Evolutionary conservation across 805 yeast genomes (phyloP).

Genomic region (Sugiyamaella lignohabitans): DNA sequence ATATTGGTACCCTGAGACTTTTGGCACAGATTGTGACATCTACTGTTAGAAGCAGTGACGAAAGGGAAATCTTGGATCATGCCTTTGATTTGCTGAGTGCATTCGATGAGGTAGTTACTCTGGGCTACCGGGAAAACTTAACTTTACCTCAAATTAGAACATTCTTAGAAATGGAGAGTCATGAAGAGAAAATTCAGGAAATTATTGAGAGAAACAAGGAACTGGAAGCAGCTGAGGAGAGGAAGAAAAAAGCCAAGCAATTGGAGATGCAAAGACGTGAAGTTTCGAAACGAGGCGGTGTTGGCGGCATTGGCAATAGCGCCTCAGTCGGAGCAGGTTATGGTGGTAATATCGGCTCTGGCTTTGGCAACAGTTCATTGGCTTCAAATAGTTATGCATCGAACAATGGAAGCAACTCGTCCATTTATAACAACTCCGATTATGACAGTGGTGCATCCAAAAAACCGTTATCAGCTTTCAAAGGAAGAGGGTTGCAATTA

Average conservation of each 20-base stretch:
- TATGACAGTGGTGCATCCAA: slow-evolving; percentile 13
- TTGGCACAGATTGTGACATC: slow-evolving; percentile 78
- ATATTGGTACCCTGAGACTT: slow-evolving; percentile 82
- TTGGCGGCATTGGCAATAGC: slow-evolving; percentile 25
- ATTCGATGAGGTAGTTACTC: slow-evolving; percentile 84
- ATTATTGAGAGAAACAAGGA: slow-evolving; percentile 96
- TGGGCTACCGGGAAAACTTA: slow-evolving; percentile 87
- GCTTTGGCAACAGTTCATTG: slow-evolving; percentile 12
- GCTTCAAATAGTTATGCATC: slow-evolving; percentile 1
- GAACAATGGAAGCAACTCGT: not conserved
- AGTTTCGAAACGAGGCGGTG: slow-evolving; percentile 30
- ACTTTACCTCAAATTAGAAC: slow-evolving; percentile 76
- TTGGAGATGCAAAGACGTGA: slow-evolving; percentile 50
- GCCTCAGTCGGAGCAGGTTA: slow-evolving; percentile 9
- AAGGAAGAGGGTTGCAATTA: slow-evolving; percentile 71
- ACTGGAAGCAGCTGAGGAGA: slow-evolving; percentile 92
- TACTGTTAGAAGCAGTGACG: slow-evolving; percentile 65
- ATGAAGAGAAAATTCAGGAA: slow-evolving; percentile 97
- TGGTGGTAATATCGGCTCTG: slow-evolving; percentile 15
- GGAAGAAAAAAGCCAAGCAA: slow-evolving; percentile 91
- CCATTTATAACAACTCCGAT: slow-evolving; percentile 15
- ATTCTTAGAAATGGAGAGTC: slow-evolving; percentile 94
- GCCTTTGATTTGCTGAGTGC: slow-evolving; percentile 88
- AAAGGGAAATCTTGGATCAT: slow-evolving; percentile 70
- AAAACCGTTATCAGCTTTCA: slow-evolving; percentile 33